These are phyloP conservation scores for Septoria linicola DNA, from an alignment of 2,329 filamentous ascomycete species.

Conservation along the genomic window DNA sequence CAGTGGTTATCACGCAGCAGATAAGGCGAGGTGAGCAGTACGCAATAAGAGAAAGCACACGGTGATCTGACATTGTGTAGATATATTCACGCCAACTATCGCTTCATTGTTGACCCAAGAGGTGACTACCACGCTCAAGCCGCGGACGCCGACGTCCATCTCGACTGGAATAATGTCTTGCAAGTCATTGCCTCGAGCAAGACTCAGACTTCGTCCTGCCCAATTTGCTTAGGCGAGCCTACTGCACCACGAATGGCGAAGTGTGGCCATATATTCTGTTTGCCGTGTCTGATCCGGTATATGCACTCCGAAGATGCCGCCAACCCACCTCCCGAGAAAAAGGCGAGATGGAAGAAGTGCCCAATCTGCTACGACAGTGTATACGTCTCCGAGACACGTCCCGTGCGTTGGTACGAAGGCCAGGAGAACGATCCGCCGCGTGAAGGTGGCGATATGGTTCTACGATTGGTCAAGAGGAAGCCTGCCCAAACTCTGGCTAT, in stretches of 20 bases:
- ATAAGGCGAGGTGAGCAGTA: slow-evolving; percentile 73
- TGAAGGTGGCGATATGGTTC: slow-evolving; percentile 83
- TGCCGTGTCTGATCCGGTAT: slow-evolving; percentile 89
- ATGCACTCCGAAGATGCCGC: slow-evolving; percentile 87
- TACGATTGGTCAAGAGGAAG: slow-evolving; percentile 79
- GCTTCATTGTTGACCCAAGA: slow-evolving; percentile 86
- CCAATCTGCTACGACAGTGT: slow-evolving; percentile 92
- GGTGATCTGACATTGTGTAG: slow-evolving; percentile 42
- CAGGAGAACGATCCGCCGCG: slow-evolving; percentile 79
- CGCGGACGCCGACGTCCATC: slow-evolving; percentile 78
- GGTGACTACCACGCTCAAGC: slow-evolving; percentile 78
- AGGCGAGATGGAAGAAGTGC: slow-evolving; percentile 85
- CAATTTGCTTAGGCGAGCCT: slow-evolving; percentile 89
- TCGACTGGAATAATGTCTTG: slow-evolving; percentile 87
- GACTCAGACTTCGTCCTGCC: slow-evolving; percentile 84
- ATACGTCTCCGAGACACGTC: slow-evolving; percentile 85
- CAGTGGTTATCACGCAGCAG: slow-evolving; percentile 83
- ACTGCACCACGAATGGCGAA: slow-evolving; percentile 95
- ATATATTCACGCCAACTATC: slow-evolving; percentile 94
- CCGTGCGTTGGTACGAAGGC: slow-evolving; percentile 86
- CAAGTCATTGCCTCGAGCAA: slow-evolving; percentile 88
- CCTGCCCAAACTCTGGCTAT: slow-evolving; percentile 81
- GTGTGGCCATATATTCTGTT: slow-evolving; percentile 95
- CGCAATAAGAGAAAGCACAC: background rate
- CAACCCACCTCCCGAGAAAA: slow-evolving; percentile 61